Conservation (phyloP, 2,329 filamentous ascomycete genomes). For the Zelopaecilomyces penicillatus region DNA sequence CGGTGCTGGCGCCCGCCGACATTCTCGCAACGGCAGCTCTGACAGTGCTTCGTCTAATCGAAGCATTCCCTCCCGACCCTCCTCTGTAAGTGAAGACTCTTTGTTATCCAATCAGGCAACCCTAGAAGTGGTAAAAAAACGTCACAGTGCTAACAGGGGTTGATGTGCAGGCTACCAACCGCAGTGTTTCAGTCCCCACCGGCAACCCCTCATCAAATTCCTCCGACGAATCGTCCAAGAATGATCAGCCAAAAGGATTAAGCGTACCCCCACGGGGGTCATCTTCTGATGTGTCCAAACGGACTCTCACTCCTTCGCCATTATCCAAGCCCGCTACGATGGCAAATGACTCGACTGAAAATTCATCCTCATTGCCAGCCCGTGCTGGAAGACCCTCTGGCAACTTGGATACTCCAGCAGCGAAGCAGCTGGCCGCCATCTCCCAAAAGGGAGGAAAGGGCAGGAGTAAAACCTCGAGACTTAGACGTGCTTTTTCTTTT, state of each 20-base stretch:
- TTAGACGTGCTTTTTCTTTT: constrained; percentile 91
- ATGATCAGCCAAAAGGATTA: constrained; percentile 46
- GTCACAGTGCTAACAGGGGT: constrained; percentile 39
- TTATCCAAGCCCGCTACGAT: constrained; percentile 63
- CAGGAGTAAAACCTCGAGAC: constrained; percentile 76
- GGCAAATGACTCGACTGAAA: constrained; percentile 43
- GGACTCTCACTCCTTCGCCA: constrained; percentile 60
- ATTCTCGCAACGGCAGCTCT: constrained; percentile 46
- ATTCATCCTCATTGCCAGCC: constrained; percentile 30
- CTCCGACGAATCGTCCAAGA: constrained; percentile 40
- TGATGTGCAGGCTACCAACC: constrained; percentile 50
- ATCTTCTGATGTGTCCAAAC: constrained; percentile 58
- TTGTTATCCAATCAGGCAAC: constrained; percentile 36
- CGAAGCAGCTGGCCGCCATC: constrained; percentile 78
- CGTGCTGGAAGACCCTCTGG: constrained; percentile 20
- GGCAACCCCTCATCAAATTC: constrained; percentile 42
- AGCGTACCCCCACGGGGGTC: constrained; percentile 55
- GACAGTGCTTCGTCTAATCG: constrained; percentile 55
- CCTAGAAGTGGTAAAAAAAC: constrained; percentile 17
- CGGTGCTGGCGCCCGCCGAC: constrained; percentile 23
- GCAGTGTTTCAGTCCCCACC: constrained; percentile 45
- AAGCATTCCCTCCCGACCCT: constrained; percentile 51
- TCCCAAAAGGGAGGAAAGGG: constrained; percentile 70
- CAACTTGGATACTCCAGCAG: constrained; percentile 58
- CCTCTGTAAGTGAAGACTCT: constrained; percentile 50